Conservation (phyloP, 352 stramenopile genomes). For the Globisporangium apiculatum region DNA sequence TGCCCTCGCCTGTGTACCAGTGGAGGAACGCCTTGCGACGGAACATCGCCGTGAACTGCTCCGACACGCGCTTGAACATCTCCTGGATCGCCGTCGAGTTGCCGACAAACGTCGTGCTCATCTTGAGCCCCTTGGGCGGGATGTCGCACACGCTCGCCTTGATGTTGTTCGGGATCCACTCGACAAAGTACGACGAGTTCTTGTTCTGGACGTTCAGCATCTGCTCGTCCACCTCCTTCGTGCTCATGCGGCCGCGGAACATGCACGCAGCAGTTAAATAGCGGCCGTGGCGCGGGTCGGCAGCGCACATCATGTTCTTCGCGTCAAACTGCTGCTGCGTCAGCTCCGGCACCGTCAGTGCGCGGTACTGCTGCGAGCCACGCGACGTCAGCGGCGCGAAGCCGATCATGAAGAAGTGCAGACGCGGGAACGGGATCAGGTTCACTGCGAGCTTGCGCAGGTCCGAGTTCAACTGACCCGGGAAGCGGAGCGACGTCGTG, state of each 20-base stretch:
- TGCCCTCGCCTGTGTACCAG: slow-evolving; percentile 99
- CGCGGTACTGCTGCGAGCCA: slow-evolving; percentile 97
- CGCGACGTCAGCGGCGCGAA: slow-evolving; percentile 96
- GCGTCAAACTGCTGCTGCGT: slow-evolving; percentile 99
- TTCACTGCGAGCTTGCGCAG: slow-evolving; percentile 98
- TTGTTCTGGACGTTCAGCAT: slow-evolving; percentile 99
- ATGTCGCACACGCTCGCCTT: slow-evolving; percentile 99
- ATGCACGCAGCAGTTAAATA: slow-evolving; percentile 99
- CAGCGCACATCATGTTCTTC: slow-evolving; percentile 99
- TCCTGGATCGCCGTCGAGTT: slow-evolving; percentile 99
- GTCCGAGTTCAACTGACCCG: slow-evolving; percentile 98
- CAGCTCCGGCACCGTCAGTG: slow-evolving; percentile 96
- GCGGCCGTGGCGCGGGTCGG: slow-evolving; percentile 97
- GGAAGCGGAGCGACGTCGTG: slow-evolving; percentile 98
- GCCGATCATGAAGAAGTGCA: slow-evolving; percentile 99
- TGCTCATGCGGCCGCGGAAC: slow-evolving; percentile 99
- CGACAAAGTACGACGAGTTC: slow-evolving; percentile 99
- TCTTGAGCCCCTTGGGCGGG: slow-evolving; percentile 96
- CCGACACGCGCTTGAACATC: slow-evolving; percentile 99
- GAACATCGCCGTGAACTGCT: slow-evolving; percentile 99
- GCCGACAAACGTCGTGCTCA: slow-evolving; percentile 98
- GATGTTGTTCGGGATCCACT: slow-evolving; percentile 99
- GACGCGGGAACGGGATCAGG: slow-evolving; percentile 98
- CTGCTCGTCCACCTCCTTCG: slow-evolving; percentile 98
- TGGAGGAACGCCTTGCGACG: slow-evolving; percentile 99